A percentile compares a stretch with the other conserved stretches of the same genome.
Evolutionary conservation across 2,329 filamentous ascomycete species (phyloP).

Genomic region (Aspergillus sp.): DNA sequence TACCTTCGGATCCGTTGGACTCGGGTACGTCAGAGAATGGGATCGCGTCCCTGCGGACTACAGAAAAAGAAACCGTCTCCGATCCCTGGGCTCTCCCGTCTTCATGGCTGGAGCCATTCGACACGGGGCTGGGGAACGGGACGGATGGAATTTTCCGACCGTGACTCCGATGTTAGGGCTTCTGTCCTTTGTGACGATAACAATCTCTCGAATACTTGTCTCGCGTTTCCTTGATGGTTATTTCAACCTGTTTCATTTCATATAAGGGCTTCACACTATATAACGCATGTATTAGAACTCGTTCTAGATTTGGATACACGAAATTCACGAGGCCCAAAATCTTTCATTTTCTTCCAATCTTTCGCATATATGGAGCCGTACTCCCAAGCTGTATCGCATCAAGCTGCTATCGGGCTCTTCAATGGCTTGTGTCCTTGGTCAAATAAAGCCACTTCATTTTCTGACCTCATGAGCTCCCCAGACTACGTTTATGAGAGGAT

Average conservation of each 20-base stretch:
- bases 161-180: neutral
- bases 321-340: neutral
- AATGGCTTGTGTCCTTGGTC: too few relatives aligned
- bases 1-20: neutral
- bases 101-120: neutral
- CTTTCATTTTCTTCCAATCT: neutral
- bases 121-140: too few relatives aligned
- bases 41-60: neutral
- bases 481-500: too few relatives aligned
- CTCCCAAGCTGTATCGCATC: too few relatives aligned
- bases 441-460: too few relatives aligned
- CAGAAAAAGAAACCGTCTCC: neutral
- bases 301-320: neutral
- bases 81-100: neutral
- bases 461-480: too few relatives aligned
- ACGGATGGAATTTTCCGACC: neutral
- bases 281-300: neutral
- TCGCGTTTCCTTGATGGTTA: neutral
- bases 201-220: neutral
- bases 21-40: neutral
- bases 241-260: neutral
- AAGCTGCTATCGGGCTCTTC: too few relatives aligned
- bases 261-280: neutral
- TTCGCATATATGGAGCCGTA: too few relatives aligned
- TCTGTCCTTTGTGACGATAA: neutral